These are phyloP conservation scores for Globomyces sp. DNA, from an alignment of 371 early-diverging fungal genomes.

Conservation along the genomic window DNA sequence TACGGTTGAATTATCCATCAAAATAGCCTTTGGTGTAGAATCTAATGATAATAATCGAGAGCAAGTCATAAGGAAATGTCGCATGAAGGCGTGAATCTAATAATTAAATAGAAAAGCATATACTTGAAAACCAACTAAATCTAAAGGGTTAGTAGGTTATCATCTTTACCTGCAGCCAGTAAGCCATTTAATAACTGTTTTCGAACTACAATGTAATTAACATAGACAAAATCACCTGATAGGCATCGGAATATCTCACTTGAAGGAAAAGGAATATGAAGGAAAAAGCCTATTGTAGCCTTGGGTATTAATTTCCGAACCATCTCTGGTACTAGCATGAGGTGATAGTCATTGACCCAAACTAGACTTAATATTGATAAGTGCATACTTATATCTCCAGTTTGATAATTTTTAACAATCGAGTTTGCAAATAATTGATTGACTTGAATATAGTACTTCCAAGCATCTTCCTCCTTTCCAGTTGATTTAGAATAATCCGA, in stretches of 20 bases:
- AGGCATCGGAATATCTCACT: conserved; percentile 56
- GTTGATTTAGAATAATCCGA: conserved; percentile 50
- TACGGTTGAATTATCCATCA: conserved; percentile 41
- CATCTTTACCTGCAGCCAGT: conserved; percentile 34
- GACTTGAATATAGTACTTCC: conserved; percentile 59
- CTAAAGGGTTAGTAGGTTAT: background rate
- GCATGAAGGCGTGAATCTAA: conserved; percentile 28
- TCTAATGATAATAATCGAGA: conserved; percentile 46
- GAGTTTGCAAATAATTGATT: conserved; percentile 57
- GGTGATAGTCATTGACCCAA: conserved; percentile 98
- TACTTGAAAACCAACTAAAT: conserved; percentile 51
- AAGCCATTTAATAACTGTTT: conserved; percentile 55
- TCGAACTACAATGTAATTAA: conserved; percentile 26
- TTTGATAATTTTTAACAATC: conserved; percentile 43
- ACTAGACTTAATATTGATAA: conserved; percentile 54
- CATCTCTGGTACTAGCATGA: conserved; percentile 91
- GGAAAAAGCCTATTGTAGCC: conserved; percentile 66
- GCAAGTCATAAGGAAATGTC: conserved; percentile 61
- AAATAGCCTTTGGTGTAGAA: conserved; percentile 47
- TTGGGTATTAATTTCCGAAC: conserved; percentile 47
- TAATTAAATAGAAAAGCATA: conserved; percentile 22
- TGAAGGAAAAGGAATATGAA: conserved; percentile 67
- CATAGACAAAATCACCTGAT: conserved; percentile 27
- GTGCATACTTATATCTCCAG: conserved; percentile 44
- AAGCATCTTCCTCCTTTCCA: conserved; percentile 45